Evolutionary conservation across 352 stramenopile genomes (phyloP).

Genomic region (Globisporangium canariense): DNA sequence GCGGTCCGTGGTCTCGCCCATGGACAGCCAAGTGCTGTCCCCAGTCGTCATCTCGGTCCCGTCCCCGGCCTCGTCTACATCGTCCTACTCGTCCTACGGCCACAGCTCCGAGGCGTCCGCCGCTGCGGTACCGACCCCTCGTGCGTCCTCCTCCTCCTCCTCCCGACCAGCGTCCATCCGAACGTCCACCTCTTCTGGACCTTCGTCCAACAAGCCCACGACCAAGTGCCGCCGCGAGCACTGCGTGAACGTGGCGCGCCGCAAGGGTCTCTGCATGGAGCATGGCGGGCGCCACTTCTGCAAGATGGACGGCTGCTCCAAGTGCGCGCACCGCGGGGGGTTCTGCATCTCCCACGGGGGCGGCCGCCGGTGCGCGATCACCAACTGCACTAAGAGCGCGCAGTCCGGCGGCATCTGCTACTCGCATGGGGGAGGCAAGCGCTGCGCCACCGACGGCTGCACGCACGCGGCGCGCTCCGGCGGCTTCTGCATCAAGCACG

Average conservation of each 20-base stretch:
- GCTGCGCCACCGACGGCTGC: slow-evolving; percentile 69
- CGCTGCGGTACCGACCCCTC: neutral
- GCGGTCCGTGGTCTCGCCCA: slow-evolving; percentile 1
- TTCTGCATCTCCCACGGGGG: slow-evolving; percentile 83
- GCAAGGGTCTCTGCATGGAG: slow-evolving; percentile 85
- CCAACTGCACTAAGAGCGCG: slow-evolving; percentile 73
- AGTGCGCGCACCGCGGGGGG: slow-evolving; percentile 76
- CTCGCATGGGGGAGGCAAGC: slow-evolving; percentile 81
- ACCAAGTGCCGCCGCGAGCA: slow-evolving; percentile 60
- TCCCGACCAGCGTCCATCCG: slow-evolving; percentile 6
- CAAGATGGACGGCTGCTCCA: slow-evolving; percentile 79
- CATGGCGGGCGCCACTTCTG: slow-evolving; percentile 85
- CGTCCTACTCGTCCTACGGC: slow-evolving; percentile 17
- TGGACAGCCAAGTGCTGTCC: slow-evolving; percentile 3
- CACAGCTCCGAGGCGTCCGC: slow-evolving; percentile 5
- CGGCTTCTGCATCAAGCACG: slow-evolving; percentile 84
- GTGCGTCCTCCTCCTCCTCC: slow-evolving; percentile 9
- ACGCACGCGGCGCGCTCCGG: slow-evolving; percentile 74
- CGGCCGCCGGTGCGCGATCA: slow-evolving; percentile 67
- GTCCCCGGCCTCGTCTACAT: slow-evolving; percentile 15
- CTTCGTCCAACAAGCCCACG: slow-evolving; percentile 8
- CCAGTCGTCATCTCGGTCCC: slow-evolving; percentile 2
- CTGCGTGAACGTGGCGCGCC: slow-evolving; percentile 66
- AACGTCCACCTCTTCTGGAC: slow-evolving; percentile 16
- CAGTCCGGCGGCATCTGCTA: slow-evolving; percentile 84